A percentile compares a stretch with the other conserved stretches of the same genome.
phyloP scores from a whole-genome alignment of 2,329 filamentous ascomycete genomes.

The Alternaria panax region DNA sequence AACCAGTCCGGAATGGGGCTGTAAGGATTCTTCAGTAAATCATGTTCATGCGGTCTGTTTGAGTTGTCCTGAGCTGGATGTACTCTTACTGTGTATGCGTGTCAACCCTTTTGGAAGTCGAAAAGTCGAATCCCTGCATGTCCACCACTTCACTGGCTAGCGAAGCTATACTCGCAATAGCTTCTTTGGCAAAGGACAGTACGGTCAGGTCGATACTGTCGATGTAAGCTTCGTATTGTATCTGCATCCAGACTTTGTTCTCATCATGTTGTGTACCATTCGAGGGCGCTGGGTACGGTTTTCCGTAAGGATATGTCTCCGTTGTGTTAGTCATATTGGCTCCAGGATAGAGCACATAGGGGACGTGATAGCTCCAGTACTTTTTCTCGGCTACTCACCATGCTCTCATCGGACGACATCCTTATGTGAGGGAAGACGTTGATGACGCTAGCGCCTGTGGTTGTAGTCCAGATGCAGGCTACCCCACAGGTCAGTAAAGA shows the following conservation, averaged over 20 bases:
- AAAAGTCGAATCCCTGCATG: constrained; percentile 16
- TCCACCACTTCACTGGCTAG: constrained; percentile 22
- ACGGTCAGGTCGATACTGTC: constrained; percentile 37
- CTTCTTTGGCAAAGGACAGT: constrained; percentile 42
- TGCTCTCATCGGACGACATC: background rate
- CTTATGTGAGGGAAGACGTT: background rate
- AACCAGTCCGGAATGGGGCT: constrained; percentile 46
- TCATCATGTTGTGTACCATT: background rate
- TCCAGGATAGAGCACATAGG: background rate
- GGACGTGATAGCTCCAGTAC: background rate
- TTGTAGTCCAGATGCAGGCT: background rate
- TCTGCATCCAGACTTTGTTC: constrained; percentile 13
- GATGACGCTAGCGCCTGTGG: background rate
- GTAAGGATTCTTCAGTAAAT: background rate
- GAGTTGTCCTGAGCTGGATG: background rate
- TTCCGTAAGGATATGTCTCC: constrained; percentile 6
- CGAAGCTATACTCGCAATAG: constrained; percentile 36
- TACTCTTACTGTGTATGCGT: constrained; percentile 42
- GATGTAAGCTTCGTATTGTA: constrained; percentile 20
- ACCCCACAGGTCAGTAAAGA: background rate
- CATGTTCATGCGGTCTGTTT: accelerated
- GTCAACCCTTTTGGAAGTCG: constrained; percentile 39
- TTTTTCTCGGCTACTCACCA: background rate
- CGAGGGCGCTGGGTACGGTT: background rate
- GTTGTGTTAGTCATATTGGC: background rate